Percentiles rank a stretch among this genome's conserved stretches.
These are phyloP conservation scores for Aspergillus sp. DNA, from an alignment of 2,329 filamentous ascomycete species.

Conservation along the genomic window DNA sequence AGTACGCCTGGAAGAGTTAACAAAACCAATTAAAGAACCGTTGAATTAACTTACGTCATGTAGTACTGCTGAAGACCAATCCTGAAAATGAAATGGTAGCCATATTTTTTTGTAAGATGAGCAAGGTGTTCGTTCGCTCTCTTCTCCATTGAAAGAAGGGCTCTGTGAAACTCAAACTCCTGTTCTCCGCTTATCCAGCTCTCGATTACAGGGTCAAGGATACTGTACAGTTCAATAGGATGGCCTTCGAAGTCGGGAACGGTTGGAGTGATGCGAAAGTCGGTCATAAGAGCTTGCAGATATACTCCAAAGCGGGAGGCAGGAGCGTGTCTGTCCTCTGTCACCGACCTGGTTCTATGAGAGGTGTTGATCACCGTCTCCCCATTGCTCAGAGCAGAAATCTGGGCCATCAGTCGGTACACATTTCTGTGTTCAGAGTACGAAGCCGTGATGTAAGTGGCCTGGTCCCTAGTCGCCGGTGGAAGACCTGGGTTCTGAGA, in stretches of 20 bases:
- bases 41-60: conserved; percentile 15
- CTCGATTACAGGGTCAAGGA: conserved; percentile 12
- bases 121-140: conserved; percentile 17
- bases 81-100: conserved; percentile 20
- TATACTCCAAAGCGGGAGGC: conserved; percentile 7
- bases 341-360: conserved; percentile 1
- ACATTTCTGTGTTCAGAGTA: conserved; percentile 11
- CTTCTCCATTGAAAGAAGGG: conserved; percentile 13
- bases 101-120: conserved; percentile 13
- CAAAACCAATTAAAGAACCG: background rate
- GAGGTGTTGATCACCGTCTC: conserved; percentile 3
- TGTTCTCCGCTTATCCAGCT: conserved; percentile 4
- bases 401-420: conserved; percentile 14
- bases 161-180: conserved; percentile 11
- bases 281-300: conserved; percentile 9
- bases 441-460: conserved; percentile 10
- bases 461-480: conserved; percentile 6
- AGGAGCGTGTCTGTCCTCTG: conserved; percentile 1
- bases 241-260: conserved; percentile 17
- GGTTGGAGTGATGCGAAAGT: conserved; percentile 11
- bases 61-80: conserved; percentile 21
- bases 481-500: conserved; percentile 3
- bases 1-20: conserved; percentile 8
- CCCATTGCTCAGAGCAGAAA: conserved; percentile 2
- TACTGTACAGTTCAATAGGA: conserved; percentile 13